These are phyloP conservation scores for Hyaloscypha finlandica DNA, from an alignment of 495 filamentous ascomycete genomes.

Conservation along the genomic window DNA sequence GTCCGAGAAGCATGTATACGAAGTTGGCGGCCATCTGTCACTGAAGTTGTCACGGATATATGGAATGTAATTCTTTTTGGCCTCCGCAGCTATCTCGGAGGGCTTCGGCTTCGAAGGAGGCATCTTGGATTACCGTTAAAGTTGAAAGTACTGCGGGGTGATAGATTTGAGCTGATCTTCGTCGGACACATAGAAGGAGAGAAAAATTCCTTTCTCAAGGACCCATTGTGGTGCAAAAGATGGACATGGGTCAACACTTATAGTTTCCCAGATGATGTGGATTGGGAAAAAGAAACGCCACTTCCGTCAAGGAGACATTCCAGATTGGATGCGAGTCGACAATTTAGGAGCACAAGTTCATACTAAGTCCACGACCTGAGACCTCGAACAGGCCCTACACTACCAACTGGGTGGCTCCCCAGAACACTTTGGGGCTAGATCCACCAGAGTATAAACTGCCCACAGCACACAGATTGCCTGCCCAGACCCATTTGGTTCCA, in stretches of 20 bases:
- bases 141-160: not conserved
- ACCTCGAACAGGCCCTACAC: not conserved
- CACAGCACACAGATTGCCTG: not conserved
- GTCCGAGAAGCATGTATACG: conserved; percentile 41
- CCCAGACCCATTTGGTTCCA: not conserved
- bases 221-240: not conserved
- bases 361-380: not conserved
- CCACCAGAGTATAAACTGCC: not conserved
- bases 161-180: not conserved
- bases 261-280: conserved; percentile 10
- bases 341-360: not conserved
- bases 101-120: conserved; percentile 64
- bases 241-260: conserved; percentile 27
- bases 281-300: conserved; percentile 14
- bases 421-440: not conserved
- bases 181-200: not conserved
- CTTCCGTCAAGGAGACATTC: conserved; percentile 12
- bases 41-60: conserved; percentile 54
- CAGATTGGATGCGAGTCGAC: conserved; percentile 7
- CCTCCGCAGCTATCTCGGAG: conserved; percentile 69
- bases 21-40: conserved; percentile 44
- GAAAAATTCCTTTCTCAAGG: conserved; percentile 1
- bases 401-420: not conserved
- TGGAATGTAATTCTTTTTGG: conserved; percentile 64
- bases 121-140: conserved; percentile 42